Evolutionary conservation across 2,329 filamentous ascomycete species (phyloP).

Genomic region (Rhynchosporium secalis): DNA sequence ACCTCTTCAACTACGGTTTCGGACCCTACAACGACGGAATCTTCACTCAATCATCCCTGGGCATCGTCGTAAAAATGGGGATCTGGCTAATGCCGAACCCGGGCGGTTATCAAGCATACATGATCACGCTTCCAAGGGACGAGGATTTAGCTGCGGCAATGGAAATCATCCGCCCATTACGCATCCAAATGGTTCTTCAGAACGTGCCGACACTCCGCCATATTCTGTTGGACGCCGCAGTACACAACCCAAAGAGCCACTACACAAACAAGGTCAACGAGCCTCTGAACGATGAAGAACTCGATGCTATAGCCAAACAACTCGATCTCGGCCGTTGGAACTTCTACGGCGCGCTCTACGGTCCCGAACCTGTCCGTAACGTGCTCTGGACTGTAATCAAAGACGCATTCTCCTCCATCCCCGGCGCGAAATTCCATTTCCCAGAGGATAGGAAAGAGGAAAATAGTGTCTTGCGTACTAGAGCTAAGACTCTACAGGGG

Average conservation of each 20-base stretch:
- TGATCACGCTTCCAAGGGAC: slow-evolving; percentile 47
- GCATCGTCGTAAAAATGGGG: slow-evolving; percentile 55
- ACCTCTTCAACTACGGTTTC: slow-evolving; percentile 44
- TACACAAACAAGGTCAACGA: slow-evolving; percentile 33
- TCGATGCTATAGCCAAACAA: slow-evolving; percentile 45
- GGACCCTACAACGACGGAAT: slow-evolving; percentile 47
- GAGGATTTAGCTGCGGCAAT: slow-evolving; percentile 31
- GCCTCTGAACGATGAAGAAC: slow-evolving; percentile 43
- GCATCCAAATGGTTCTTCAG: slow-evolving; percentile 45
- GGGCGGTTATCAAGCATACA: slow-evolving; percentile 47
- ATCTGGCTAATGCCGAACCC: slow-evolving; percentile 54
- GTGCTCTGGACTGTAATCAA: slow-evolving; percentile 39
- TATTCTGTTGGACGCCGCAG: slow-evolving; percentile 38
- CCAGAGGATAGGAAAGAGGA: slow-evolving; percentile 35
- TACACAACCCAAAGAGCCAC: slow-evolving; percentile 43
- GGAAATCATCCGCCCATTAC: slow-evolving; percentile 47
- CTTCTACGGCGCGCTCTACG: slow-evolving; percentile 48
- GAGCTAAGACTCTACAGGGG: slow-evolving; percentile 37
- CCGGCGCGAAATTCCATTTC: slow-evolving; percentile 39
- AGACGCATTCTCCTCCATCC: slow-evolving; percentile 35
- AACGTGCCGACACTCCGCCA: slow-evolving; percentile 39
- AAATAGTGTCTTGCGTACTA: slow-evolving; percentile 35
- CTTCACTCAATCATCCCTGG: slow-evolving; percentile 53
- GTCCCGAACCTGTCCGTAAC: slow-evolving; percentile 39
- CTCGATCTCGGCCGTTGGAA: slow-evolving; percentile 48